Conservation (phyloP, 257 asterid species). For the Plantago ovata region DNA sequence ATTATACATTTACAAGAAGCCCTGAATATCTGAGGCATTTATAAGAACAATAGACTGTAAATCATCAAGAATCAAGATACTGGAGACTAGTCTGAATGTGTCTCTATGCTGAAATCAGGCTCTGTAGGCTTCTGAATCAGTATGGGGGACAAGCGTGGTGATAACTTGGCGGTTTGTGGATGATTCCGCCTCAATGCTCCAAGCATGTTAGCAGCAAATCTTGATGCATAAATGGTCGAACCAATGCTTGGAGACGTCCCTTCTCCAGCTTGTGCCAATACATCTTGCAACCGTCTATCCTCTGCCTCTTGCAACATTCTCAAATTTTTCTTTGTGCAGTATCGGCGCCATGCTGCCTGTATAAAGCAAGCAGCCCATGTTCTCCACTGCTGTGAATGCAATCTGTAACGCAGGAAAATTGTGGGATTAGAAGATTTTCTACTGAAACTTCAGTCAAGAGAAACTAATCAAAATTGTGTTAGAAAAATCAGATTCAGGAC, state of each 20-base stretch:
- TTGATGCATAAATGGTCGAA: constrained; percentile 75
- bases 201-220: constrained; percentile 76
- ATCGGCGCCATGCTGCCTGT: constrained; percentile 67
- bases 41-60: too few species aligned
- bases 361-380: constrained; percentile 66
- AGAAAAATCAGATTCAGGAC: constrained; percentile 1
- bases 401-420: constrained; percentile 24
- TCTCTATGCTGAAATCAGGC: constrained; percentile 42
- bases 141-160: constrained; percentile 39
- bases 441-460: background rate
- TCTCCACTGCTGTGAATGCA: constrained; percentile 66
- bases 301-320: constrained; percentile 41
- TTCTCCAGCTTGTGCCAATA: constrained; percentile 13
- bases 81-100: constrained; percentile 13
- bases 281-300: constrained; percentile 27
- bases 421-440: background rate
- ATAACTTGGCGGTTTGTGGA: constrained; percentile 55
- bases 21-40: too few species aligned
- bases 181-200: constrained; percentile 31
- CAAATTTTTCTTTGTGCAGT: constrained; percentile 46
- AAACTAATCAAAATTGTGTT: background rate
- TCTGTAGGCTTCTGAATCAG: constrained; percentile 65
- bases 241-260: constrained; percentile 67
- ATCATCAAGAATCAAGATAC: background rate
- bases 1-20: too few species aligned